Evolutionary conservation across 345 rosid genomes (phyloP).

Genomic region (Hibiscus trionum): DNA sequence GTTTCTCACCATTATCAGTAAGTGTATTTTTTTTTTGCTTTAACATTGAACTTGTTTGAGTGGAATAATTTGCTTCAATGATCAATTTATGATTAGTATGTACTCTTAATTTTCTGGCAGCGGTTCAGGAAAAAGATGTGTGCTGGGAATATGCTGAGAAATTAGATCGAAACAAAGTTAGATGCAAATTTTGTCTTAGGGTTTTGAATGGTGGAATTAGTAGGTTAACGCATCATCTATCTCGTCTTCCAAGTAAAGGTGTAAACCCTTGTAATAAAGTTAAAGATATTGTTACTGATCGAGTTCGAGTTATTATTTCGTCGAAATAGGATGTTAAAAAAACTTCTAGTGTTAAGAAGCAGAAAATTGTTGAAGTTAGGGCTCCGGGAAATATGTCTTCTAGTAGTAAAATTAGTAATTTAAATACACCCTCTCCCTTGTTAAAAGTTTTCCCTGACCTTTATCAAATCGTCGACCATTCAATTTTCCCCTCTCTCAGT

Average conservation of each 20-base stretch:
- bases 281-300: slow-evolving; percentile 29
- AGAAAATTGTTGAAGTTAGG: too few relatives aligned
- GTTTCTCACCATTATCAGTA: slow-evolving; percentile 17
- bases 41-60: neutral
- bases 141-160: slow-evolving; percentile 95
- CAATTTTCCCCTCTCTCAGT: too few relatives aligned
- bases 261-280: slow-evolving; percentile 48
- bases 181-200: slow-evolving; percentile 64
- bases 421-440: too few relatives aligned
- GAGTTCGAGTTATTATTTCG: too few relatives aligned
- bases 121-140: slow-evolving; percentile 83
- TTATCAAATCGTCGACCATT: too few relatives aligned
- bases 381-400: too few relatives aligned
- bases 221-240: slow-evolving; percentile 77
- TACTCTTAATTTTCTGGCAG: neutral
- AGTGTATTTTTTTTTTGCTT: slow-evolving; percentile 8
- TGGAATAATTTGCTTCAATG: neutral
- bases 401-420: too few relatives aligned
- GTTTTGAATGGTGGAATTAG: slow-evolving; percentile 81
- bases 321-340: too few relatives aligned
- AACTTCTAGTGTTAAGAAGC: too few relatives aligned
- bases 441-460: too few relatives aligned
- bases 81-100: slow-evolving; percentile 1
- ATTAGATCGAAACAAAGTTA: slow-evolving; percentile 78
- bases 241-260: slow-evolving; percentile 82